phyloP scores from a whole-genome alignment of 139 green algal genomes.

The Picochlorum sp. region DNA sequence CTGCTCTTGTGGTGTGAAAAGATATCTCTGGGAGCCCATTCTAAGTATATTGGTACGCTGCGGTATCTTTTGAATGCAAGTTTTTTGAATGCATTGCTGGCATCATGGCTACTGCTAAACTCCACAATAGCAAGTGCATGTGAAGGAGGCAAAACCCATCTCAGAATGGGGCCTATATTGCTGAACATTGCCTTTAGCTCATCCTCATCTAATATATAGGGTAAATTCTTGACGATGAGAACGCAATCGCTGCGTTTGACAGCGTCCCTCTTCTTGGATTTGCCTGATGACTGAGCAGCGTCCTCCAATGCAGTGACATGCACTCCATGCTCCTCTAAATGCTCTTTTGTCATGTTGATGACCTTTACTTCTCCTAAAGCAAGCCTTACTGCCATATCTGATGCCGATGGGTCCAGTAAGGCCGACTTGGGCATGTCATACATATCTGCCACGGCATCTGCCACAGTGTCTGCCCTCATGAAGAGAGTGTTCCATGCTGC shows the following conservation, averaged over 20 bases:
- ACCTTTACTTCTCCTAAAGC: constrained; percentile 92
- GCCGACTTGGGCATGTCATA: constrained; percentile 81
- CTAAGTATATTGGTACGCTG: constrained; percentile 92
- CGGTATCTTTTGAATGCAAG: constrained; percentile 94
- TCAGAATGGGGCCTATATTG: constrained; percentile 36
- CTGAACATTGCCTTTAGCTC: constrained; percentile 64
- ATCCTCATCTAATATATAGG: constrained; percentile 55
- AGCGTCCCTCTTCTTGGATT: constrained; percentile 13
- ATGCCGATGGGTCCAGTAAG: constrained; percentile 64
- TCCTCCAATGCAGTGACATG: constrained; percentile 63
- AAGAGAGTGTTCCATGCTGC: constrained; percentile 95
- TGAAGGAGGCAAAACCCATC: constrained; percentile 79
- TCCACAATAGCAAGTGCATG: constrained; percentile 84
- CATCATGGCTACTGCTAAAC: constrained; percentile 57
- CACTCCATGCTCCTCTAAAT: constrained; percentile 64
- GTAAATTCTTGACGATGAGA: constrained; percentile 96
- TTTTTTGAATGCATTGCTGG: constrained; percentile 58
- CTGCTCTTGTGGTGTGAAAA: constrained; percentile 32
- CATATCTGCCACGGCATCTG: constrained; percentile 77
- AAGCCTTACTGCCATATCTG: constrained; percentile 65
- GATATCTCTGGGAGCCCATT: constrained; percentile 88
- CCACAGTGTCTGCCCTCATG: constrained; percentile 93
- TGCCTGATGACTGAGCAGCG: constrained; percentile 56
- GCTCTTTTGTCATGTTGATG: constrained; percentile 82
- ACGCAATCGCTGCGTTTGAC: constrained; percentile 53